Evolutionary conservation across 352 stramenopile species (phyloP), one percentile per base, ranked within the genome.

Genomic region (Phytopythium oedochilum): DNA sequence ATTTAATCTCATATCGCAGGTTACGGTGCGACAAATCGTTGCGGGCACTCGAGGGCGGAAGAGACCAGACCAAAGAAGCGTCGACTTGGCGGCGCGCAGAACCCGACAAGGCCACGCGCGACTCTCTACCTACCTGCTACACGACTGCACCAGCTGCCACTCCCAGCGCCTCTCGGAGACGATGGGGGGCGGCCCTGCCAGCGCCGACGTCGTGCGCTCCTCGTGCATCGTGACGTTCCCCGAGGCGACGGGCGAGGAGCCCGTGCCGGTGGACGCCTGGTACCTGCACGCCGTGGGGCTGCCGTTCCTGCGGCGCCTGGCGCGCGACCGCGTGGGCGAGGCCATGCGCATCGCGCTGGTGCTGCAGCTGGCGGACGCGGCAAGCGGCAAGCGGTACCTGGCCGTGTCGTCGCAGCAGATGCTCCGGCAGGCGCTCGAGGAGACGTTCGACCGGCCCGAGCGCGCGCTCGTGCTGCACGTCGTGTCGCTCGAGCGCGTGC

Each of bases 181-280:
- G 5, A 93, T 93, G 83, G 83, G 83, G 40, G 83, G 83, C 50
- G 83, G 83, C 23, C 80, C 81, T 8, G 60, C 68, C 31, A 85
- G 56, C 57, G 70, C 73, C 28, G 83, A 93, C 57, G 79, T 93
- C 42, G 83, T 93, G 74, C 76, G 78, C 59, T 76, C 83, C 56
- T 90, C 80, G 47, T 93, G 83, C 63, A 72, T 93, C 45, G 66
- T 93, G 59, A 93, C 83, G 61, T 93, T 93, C 59, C 83, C 83
- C 0, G 81, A 88, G 57, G 75, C 80, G 46, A 67, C 75, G 12
- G 56, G 64, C 36, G 77, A 84, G 1, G 83, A 93, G 56, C 83
- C 83, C 17, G 76, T 93, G 46, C 80, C 83, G n/a, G 77, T 91
- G 39, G 83, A 93, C 61, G 83, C 78, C 29, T 91, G 83, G 80